Evolutionary conservation across 192 early-diverging fungal genomes (phyloP), one percentile per base, ranked within the genome.

Genomic region (Coemansia sp.): DNA sequence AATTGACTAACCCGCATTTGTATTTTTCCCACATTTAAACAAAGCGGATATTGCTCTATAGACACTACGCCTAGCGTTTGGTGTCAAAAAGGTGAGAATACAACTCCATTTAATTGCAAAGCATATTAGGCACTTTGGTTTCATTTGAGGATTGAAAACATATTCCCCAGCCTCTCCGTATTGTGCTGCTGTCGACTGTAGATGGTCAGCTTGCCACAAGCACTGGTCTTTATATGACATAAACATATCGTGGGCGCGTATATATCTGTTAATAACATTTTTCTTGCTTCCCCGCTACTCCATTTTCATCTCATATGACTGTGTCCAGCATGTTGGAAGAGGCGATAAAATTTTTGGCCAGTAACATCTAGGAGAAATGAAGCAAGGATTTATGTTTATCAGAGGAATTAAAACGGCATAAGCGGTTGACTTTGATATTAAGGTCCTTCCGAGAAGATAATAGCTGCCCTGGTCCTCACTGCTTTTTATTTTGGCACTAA

Each of bases 1-100:
- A 51, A 66, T 58, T 22, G 17, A 57, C 56, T 33, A 46, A 46
- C 64, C 42, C 64, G 57, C 54, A 24, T 33, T 30, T 39, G 58
- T 32, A 24, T 42, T 56, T 56, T 42, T 54, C 63, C 63, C 63
- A 14, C 62, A 64, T 64, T 64, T 64, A 64, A 33, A 52, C 62
- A 52, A 54, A 25, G 22, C 52, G 23, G 50, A 20, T 24, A 39
- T 21, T 54, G 24, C 39, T 2, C 39, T 4, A 46, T 46, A 39
- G 9, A 14, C 9, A 46, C 17, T 46, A 17, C 39, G 2, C 14
- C 39, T 46, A 17, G 39, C 17, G 1, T 9, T 46, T 46, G 9
- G 39, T 14, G 39, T 14, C 39, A 46, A 14, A 11, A 46, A 46
- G 39, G 39, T 46, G 17, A 46, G 39, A 9, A 46, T 46, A 46